Percentiles rank a stretch among this genome's conserved stretches.
Conservation (phyloP, 78 protist species). For the Paratrimastix pyriformis region DNA sequence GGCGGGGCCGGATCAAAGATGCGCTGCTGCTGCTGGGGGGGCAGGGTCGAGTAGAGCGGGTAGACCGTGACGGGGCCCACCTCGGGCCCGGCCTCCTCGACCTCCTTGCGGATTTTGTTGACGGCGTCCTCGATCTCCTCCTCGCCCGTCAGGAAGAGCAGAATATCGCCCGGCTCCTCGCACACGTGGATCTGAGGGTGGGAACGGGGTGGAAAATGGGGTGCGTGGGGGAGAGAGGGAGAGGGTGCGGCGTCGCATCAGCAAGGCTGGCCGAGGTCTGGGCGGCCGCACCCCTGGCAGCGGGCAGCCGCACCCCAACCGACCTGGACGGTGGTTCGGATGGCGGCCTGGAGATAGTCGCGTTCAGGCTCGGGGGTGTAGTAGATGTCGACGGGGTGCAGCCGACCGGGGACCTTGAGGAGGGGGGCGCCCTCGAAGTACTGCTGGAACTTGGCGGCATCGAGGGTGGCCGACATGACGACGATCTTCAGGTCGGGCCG, state of each 20-base stretch:
- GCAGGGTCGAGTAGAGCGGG: slow-evolving; percentile 92
- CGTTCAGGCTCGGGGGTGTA: slow-evolving; percentile 82
- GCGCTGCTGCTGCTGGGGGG: slow-evolving; percentile 78
- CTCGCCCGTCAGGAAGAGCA: slow-evolving; percentile 93
- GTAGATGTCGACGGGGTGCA: slow-evolving; percentile 85
- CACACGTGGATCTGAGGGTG: slow-evolving; percentile 50
- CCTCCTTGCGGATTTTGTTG: slow-evolving; percentile 46
- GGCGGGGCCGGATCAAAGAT: slow-evolving; percentile 61
- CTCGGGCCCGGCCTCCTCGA: slow-evolving; percentile 50
- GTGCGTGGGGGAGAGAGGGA: neutral
- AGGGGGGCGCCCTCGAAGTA: slow-evolving; percentile 82
- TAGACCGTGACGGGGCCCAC: slow-evolving; percentile 32
- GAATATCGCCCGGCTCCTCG: slow-evolving; percentile 88
- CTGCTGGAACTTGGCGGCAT: slow-evolving; percentile 86
- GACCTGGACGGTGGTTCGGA: slow-evolving; percentile 72
- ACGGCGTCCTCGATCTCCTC: slow-evolving; percentile 59
- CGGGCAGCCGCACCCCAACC: neutral
- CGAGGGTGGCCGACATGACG: slow-evolving; percentile 97
- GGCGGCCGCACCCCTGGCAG: too few relatives aligned
- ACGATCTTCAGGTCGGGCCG: slow-evolving; percentile 75
- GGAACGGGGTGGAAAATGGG: neutral
- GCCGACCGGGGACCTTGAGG: slow-evolving; percentile 67
- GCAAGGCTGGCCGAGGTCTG: too few relatives aligned
- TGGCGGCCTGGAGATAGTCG: slow-evolving; percentile 91
- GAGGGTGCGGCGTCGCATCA: neutral